These are phyloP conservation scores for Arctostaphylos glauca DNA, from an alignment of 148 eudicot species.

Conservation along the genomic window DNA sequence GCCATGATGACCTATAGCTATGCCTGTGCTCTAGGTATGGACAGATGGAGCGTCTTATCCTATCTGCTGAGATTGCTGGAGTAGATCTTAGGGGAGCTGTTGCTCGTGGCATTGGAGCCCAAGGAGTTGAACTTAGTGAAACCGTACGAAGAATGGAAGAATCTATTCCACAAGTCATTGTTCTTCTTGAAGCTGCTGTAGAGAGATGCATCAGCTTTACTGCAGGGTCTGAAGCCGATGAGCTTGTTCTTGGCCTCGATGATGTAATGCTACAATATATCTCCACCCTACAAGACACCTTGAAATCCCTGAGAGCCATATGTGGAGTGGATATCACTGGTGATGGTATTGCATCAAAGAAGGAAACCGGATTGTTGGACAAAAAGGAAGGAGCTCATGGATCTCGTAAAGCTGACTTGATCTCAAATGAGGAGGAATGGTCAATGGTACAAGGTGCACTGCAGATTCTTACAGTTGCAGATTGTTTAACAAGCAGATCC, in stretches of 20 bases:
- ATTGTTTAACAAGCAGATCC: conserved; percentile 87
- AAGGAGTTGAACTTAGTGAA: conserved; percentile 95
- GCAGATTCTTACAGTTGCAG: conserved; percentile 90
- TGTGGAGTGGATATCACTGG: conserved; percentile 68
- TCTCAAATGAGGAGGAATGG: conserved; percentile 97
- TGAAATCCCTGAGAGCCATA: conserved; percentile 71
- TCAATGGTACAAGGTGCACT: conserved; percentile 94
- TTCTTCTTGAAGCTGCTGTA: conserved; percentile 85
- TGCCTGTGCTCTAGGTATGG: conserved; percentile 60
- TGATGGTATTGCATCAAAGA: conserved; percentile 53
- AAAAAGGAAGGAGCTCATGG: conserved; percentile 62
- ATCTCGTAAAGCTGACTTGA: conserved; percentile 69
- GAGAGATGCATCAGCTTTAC: conserved; percentile 93
- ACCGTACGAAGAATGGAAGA: conserved; percentile 98
- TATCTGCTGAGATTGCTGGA: conserved; percentile 71
- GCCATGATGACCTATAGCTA: not conserved
- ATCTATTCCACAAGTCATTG: conserved; percentile 87
- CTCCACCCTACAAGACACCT: conserved; percentile 70
- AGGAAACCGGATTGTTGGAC: conserved; percentile 52
- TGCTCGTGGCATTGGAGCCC: conserved; percentile 81
- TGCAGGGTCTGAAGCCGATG: conserved; percentile 97
- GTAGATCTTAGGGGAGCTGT: conserved; percentile 95
- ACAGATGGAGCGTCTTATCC: conserved; percentile 86
- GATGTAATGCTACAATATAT: conserved; percentile 82
- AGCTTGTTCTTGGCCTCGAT: conserved; percentile 75